Evolutionary conservation across 305 asterid genomes (phyloP).

Genomic region (Petunia hybrid): DNA sequence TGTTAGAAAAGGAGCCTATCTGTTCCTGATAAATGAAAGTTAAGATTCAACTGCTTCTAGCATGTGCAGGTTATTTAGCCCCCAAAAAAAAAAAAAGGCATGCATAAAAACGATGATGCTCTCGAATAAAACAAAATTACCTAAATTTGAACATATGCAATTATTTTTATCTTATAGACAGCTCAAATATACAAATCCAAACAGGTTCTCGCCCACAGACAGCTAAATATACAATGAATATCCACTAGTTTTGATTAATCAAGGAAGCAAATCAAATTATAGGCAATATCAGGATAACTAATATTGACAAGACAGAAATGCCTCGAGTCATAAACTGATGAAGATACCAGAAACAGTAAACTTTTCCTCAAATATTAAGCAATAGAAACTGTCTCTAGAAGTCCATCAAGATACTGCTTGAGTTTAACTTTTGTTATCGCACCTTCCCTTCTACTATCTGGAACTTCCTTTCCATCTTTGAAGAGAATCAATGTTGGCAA

Average conservation of each 20-base stretch:
- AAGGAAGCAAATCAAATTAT: constrained; percentile 26
- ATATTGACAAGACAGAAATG: not conserved
- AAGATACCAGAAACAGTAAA: not conserved
- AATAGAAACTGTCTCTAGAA: constrained; percentile 57
- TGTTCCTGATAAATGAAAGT: not conserved
- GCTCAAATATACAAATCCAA: constrained; percentile 29
- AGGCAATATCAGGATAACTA: not conserved
- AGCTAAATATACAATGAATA: constrained; percentile 23
- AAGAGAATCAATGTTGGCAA: constrained; percentile 79
- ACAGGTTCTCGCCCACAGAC: constrained; percentile 8
- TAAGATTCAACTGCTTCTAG: not conserved
- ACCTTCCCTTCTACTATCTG: constrained; percentile 83
- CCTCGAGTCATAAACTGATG: constrained; percentile 17
- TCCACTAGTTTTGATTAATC: not conserved
- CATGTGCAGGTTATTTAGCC: too few species aligned
- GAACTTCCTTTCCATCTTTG: constrained; percentile 78
- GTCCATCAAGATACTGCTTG: constrained; percentile 65
- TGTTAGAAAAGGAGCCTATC: too few species aligned
- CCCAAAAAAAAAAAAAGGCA: not conserved
- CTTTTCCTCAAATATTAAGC: constrained; percentile 38
- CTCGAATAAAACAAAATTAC: not conserved
- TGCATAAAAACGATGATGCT: not conserved
- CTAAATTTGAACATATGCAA: not conserved
- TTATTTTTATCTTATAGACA: constrained; percentile 11
- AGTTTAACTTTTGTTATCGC: constrained; percentile 83